Evolutionary conservation across 2,329 filamentous ascomycete genomes (phyloP).

Genomic region (Claviceps paspali): DNA sequence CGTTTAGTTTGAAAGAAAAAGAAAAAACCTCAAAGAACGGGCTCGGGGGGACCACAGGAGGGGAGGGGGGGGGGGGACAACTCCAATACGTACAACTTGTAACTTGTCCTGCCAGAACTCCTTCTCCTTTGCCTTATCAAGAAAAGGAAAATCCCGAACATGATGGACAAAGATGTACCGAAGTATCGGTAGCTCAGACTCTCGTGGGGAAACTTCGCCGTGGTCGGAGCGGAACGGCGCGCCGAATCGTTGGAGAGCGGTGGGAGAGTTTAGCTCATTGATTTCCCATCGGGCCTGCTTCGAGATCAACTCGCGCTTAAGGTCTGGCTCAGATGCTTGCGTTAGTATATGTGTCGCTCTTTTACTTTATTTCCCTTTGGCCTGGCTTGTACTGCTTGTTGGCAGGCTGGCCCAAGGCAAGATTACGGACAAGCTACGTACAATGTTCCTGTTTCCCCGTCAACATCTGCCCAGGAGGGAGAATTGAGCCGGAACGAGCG

Average conservation of each 20-base stretch:
- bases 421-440: constrained; percentile 26
- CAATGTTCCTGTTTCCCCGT: constrained; percentile 98
- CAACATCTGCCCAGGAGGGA: constrained; percentile 36
- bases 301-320: constrained; percentile 88
- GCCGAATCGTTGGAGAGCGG: constrained; percentile 85
- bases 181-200: constrained; percentile 85
- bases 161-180: constrained; percentile 97
- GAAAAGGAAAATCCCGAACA: constrained; percentile 93
- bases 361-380: too few species aligned
- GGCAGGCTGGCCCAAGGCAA: neutral
- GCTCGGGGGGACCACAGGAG: too few species aligned
- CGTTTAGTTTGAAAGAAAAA: too few species aligned
- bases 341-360: constrained; percentile 9
- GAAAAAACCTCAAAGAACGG: too few species aligned
- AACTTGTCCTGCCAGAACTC: constrained; percentile 99
- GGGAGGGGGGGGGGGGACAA: too few species aligned
- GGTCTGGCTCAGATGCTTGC: constrained; percentile 38
- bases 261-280: constrained; percentile 82
- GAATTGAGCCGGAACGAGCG: constrained; percentile 14
- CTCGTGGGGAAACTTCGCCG: constrained; percentile 81
- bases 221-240: constrained; percentile 87
- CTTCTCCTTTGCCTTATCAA: constrained; percentile 93
- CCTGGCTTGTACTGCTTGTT: neutral
- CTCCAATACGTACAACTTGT: constrained; percentile 56
- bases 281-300: constrained; percentile 87